phyloP scores from a whole-genome alignment of 1,139 yeast genomes.

The Groenewaldozyma auringiensis region DNA sequence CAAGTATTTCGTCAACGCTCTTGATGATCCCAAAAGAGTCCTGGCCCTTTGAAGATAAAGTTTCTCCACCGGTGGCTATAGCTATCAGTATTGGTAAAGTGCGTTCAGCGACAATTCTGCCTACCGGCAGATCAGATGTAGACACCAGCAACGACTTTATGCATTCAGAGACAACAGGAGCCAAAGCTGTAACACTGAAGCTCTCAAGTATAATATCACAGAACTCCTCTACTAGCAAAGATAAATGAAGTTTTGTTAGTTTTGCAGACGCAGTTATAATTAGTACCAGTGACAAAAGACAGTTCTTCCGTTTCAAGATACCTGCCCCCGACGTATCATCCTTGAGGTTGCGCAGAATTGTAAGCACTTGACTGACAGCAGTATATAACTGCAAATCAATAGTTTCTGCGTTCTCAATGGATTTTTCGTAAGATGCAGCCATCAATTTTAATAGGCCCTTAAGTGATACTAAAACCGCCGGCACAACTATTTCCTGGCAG shows the following conservation, averaged over 20 bases:
- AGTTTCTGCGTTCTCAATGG: slow-evolving; percentile 20
- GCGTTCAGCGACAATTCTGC: slow-evolving; percentile 26
- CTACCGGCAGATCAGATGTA: slow-evolving; percentile 27
- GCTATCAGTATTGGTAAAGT: slow-evolving; percentile 38
- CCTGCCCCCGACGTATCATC: slow-evolving; percentile 8
- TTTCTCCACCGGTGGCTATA: slow-evolving; percentile 20
- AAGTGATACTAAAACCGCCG: slow-evolving; percentile 26
- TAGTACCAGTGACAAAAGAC: slow-evolving; percentile 52
- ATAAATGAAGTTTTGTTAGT: slow-evolving; percentile 35
- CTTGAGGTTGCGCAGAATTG: slow-evolving; percentile 12
- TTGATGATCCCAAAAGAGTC: slow-evolving; percentile 22
- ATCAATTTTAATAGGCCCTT: slow-evolving; percentile 28
- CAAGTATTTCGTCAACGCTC: slow-evolving; percentile 48
- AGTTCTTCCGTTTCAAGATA: slow-evolving; percentile 35
- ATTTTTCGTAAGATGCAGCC: slow-evolving; percentile 20
- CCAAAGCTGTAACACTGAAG: slow-evolving; percentile 30
- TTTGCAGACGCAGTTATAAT: slow-evolving; percentile 49
- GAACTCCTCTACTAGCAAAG: slow-evolving; percentile 28
- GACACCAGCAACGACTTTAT: slow-evolving; percentile 48
- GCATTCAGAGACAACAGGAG: slow-evolving; percentile 49
- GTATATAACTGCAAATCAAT: slow-evolving; percentile 33
- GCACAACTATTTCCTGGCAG: slow-evolving; percentile 24
- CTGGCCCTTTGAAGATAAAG: slow-evolving; percentile 8
- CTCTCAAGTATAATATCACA: slow-evolving; percentile 36
- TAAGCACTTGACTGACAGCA: slow-evolving; percentile 22